Evolutionary conservation across 1,284 basidiomycete species (phyloP).

Genomic region (Malassezia vespertilionis): DNA sequence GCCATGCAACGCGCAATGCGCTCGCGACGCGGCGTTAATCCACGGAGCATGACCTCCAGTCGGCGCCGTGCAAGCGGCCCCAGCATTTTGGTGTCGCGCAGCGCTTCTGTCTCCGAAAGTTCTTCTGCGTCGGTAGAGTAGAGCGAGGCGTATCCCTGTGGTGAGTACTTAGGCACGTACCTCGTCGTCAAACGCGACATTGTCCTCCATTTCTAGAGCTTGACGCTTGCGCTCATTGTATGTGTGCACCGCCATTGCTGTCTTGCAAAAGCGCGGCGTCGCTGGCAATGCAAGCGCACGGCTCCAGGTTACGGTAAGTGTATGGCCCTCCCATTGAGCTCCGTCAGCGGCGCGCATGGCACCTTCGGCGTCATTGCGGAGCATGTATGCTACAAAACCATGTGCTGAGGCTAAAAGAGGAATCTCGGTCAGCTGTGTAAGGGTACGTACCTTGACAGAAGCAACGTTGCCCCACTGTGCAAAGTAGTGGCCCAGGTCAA

Average conservation of each 20-base stretch:
- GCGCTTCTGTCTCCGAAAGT: conserved; percentile 73
- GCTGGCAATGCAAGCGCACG: conserved; percentile 58
- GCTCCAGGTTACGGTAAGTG: conserved; percentile 83
- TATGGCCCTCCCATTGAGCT: conserved; percentile 74
- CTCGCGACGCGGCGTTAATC: conserved; percentile 70
- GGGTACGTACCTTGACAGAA: conserved; percentile 50
- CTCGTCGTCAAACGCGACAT: conserved; percentile 10
- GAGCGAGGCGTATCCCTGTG: conserved; percentile 48
- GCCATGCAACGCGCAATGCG: conserved; percentile 89
- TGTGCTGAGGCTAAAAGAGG: too few relatives aligned
- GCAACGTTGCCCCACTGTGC: conserved; percentile 54
- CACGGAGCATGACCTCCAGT: conserved; percentile 79
- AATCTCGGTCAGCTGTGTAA: conserved; percentile 52
- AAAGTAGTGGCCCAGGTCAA: conserved; percentile 72
- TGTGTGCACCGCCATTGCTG: neutral
- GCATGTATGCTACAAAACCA: conserved; percentile 96
- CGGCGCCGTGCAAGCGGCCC: conserved; percentile 66
- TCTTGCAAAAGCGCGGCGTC: neutral
- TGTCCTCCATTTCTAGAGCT: neutral
- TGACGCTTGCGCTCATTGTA: neutral
- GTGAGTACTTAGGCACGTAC: neutral
- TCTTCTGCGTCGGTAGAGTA: conserved; percentile 92
- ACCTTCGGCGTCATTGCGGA: conserved; percentile 71
- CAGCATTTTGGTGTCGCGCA: conserved; percentile 51
- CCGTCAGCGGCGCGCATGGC: conserved; percentile 80